Evolutionary conservation across 148 eudicot species (phyloP).

Genomic region (Chenopodium album): DNA sequence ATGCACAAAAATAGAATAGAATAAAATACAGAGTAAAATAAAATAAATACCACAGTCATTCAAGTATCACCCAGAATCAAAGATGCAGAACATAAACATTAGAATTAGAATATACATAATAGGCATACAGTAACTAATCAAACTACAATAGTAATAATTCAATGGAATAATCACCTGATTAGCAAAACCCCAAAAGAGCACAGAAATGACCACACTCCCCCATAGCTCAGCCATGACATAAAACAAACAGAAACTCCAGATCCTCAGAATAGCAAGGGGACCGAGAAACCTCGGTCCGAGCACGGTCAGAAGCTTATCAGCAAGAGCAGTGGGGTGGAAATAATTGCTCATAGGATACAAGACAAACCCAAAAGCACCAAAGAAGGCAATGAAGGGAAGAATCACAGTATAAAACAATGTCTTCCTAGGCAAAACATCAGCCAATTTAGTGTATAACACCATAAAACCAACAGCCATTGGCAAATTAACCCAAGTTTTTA

Average conservation of each 20-base stretch:
- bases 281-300: slow-evolving; percentile 94
- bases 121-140: not conserved
- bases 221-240: slow-evolving; percentile 99
- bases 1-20: not conserved
- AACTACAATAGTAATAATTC: not conserved
- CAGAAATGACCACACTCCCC: slow-evolving; percentile 98
- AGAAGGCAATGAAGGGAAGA: slow-evolving; percentile 87
- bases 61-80: not conserved
- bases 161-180: slow-evolving; percentile 69
- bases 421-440: slow-evolving; percentile 82
- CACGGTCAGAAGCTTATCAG: slow-evolving; percentile 70
- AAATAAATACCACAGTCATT: not conserved
- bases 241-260: slow-evolving; percentile 99
- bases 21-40: not conserved
- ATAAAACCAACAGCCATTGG: slow-evolving; percentile 99
- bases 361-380: slow-evolving; percentile 96
- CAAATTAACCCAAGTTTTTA: slow-evolving; percentile 98
- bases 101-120: slow-evolving; percentile 2
- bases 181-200: slow-evolving; percentile 99
- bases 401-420: slow-evolving; percentile 80
- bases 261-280: slow-evolving; percentile 95
- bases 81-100: not conserved
- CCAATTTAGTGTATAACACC: slow-evolving; percentile 76
- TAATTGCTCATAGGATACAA: slow-evolving; percentile 84
- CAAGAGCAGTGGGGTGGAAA: slow-evolving; percentile 85